These are phyloP conservation scores for Nemophila menziesii DNA, from an alignment of 257 asterid genomes.

Conservation along the genomic window DNA sequence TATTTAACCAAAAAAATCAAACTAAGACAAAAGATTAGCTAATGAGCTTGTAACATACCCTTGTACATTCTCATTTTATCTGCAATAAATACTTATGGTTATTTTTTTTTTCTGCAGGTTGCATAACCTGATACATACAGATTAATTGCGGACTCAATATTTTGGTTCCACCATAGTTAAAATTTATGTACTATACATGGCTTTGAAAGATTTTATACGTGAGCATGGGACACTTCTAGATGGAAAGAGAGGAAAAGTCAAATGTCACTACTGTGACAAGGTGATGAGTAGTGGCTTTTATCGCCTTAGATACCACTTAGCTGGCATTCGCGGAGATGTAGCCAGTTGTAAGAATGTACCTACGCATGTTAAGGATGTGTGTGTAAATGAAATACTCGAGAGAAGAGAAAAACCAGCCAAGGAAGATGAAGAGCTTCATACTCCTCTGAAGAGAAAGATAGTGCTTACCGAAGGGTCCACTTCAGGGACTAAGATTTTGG, in stretches of 20 bases:
- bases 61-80: too few species aligned
- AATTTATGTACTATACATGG: too few species aligned
- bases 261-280: slow-evolving; percentile 1
- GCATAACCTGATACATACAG: too few species aligned
- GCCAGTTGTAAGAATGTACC: slow-evolving; percentile 14
- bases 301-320: slow-evolving; percentile 17
- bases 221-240: not conserved
- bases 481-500: not conserved
- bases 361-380: slow-evolving; percentile 8
- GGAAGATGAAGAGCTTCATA: slow-evolving; percentile 10
- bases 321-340: slow-evolving; percentile 18
- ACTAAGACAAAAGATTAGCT: too few species aligned
- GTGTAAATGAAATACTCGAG: slow-evolving; percentile 13
- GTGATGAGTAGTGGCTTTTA: not conserved
- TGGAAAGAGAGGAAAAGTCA: not conserved
- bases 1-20: too few species aligned
- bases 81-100: too few species aligned
- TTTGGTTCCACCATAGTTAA: too few species aligned
- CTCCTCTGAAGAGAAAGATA: slow-evolving; percentile 20
- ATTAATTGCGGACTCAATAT: too few species aligned
- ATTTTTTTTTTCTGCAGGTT: too few species aligned
- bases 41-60: too few species aligned
- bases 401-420: slow-evolving; percentile 9
- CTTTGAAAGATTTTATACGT: too few species aligned
- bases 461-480: slow-evolving; percentile 5